Evolutionary conservation across 192 early-diverging fungal genomes (phyloP), one percentile per base, ranked within the genome.

Genomic region (Coemansia reversa): DNA sequence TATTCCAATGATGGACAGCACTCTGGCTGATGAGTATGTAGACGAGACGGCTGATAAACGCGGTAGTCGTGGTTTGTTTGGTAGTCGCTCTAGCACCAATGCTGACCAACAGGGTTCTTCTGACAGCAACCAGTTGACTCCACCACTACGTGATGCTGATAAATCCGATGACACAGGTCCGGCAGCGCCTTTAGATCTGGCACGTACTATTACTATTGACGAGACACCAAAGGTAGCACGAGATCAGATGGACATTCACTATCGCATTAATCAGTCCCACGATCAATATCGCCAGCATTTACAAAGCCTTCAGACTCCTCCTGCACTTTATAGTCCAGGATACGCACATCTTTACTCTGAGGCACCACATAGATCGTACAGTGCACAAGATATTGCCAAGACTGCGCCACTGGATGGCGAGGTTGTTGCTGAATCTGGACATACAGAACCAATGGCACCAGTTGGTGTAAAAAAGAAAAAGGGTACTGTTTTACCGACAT

Each of bases 181-280:
- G 3, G 65, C 65, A 3, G 65, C 25, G 0, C 54, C 66, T 12
- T 51, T 81, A 16, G 74, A 72, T 20, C 58, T 81, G 16, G 56
- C 57, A 6, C 69, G 74, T 24, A 76, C 79, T 5, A 81, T 81
- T 49, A 81, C 79, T 9, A 81, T 81, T 22, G 79, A 81, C 54
- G 79, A 81, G 4, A 73, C 63, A 4, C 79, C 79, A 5, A 72
- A 70, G 54, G 64, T 76, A 0, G 49, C 62, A 0, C 48, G 74
- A 11, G 66, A 81, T 49, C 64, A 81, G 35, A 81, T 81, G 70
- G 79, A 81, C 54, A 73, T 81, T n/a, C 79, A 81, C 39, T 70
- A 74, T 42, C 68, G 66, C 45, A 55, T 71, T 11, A 55, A 23
- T 3, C 56, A 60, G 32, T 57, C 61, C 12, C 67, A 66, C 19